Evolutionary conservation across 164 flowering plant genomes (phyloP), one percentile per base, ranked within the genome.

Genomic region (Aristolochia californica): DNA sequence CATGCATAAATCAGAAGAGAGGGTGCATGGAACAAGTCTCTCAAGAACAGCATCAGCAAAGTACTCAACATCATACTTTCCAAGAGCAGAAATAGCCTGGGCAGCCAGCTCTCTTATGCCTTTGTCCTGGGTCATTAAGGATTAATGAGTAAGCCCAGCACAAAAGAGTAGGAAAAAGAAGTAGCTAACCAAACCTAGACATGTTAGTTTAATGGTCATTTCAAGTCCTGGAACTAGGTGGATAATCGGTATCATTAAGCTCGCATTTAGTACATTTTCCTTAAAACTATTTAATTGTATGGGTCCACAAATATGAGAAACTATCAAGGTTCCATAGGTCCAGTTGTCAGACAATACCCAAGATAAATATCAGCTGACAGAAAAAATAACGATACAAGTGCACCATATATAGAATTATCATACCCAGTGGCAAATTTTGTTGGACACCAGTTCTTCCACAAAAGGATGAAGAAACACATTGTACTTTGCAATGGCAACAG

Each of bases 391-490:
- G n/a, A 58, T 16, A 43, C 16, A 20, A 51, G 22, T 8, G 52
- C 44, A 43, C 34, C 40, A 34, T 34, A 64, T 13, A 51, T 43
- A 52, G 22, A n/a, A n/a, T 51, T 14, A 57, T 34, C 68, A 69
- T 89, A 93, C 99, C 99, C 99, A 93, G 58, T 93, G 97, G 72
- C 91, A 75, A 48, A 89, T 82, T 77, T 93, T 93, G 77, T 61
- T 80, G 59, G 62, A 56, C 57, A 87, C 65, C 38, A 93, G 75
- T 56, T 87, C 96, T 67, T 93, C 97, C 52, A 77, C 87, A 77
- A 87, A 89, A 22, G 83, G 84, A 68, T 78, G 57, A 54, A 93
- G 90, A 69, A 87, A 93, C 28, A 83, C 87, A 60, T 82, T 81
- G 74, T 77, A 87, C 55, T 85, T 88, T 57, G 90, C 97, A 76